These are phyloP conservation scores for Rutidosis leptorrhynchoides DNA, from an alignment of 129 eudicot genomes.

Conservation along the genomic window DNA sequence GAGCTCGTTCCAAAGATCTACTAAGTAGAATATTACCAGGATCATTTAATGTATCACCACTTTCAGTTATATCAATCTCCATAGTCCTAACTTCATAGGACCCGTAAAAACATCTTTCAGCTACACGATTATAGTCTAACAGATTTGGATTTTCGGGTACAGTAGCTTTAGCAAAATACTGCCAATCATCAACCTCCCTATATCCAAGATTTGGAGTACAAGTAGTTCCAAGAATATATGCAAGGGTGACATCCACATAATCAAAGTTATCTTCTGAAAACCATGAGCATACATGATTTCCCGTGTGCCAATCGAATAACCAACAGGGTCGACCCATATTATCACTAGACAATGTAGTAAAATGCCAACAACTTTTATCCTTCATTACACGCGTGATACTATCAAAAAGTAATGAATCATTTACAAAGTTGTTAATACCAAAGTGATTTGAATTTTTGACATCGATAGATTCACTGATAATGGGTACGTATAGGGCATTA, in stretches of 20 bases:
- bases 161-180: conserved; percentile 1
- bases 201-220: conserved; percentile 14
- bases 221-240: conserved; percentile 21
- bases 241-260: conserved; percentile 13
- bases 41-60: background rate
- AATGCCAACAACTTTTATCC: background rate
- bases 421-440: conserved; percentile 15
- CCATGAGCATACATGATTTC: background rate
- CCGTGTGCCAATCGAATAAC: too few relatives aligned
- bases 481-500: background rate
- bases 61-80: conserved; percentile 6
- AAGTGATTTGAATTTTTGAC: background rate
- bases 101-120: conserved; percentile 3
- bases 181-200: conserved; percentile 20
- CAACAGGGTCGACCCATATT: conserved; percentile 3
- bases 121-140: background rate
- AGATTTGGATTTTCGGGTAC: conserved; percentile 16
- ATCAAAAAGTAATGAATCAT: background rate
- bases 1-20: background rate
- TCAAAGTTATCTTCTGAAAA: conserved; percentile 13
- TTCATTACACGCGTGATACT: background rate
- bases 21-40: too few relatives aligned
- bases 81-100: conserved; percentile 17
- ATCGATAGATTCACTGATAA: background rate
- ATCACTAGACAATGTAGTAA: background rate